These are phyloP conservation scores for Insectozyma bohioensis DNA, from an alignment of 1,139 yeast species.

Conservation along the genomic window DNA sequence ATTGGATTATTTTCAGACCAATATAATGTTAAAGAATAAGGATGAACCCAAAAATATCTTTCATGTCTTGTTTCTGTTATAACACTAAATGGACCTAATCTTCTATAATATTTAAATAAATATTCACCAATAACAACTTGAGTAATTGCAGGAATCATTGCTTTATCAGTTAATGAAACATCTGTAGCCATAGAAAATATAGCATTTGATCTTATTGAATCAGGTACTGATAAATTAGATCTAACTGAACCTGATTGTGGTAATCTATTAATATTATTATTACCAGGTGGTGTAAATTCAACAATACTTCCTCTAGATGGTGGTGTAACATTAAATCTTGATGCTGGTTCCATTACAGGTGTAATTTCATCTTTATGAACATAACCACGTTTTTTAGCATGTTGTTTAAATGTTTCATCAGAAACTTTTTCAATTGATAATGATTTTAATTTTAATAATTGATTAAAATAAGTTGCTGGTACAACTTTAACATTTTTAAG, in stretches of 20 bases:
- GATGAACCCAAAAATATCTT: slow-evolving; percentile 95
- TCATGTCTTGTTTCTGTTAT: slow-evolving; percentile 83
- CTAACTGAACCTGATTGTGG: slow-evolving; percentile 27
- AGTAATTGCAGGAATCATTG: slow-evolving; percentile 84
- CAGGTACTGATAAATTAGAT: slow-evolving; percentile 32
- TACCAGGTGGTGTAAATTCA: background rate
- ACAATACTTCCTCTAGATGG: slow-evolving; percentile 1
- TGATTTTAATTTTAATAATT: slow-evolving; percentile 46
- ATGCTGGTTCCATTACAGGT: slow-evolving; percentile 15
- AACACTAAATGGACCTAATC: slow-evolving; percentile 70
- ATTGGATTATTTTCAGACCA: slow-evolving; percentile 90
- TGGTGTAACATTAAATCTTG: slow-evolving; percentile 4
- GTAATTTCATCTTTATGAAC: slow-evolving; percentile 24
- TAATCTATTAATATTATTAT: slow-evolving; percentile 6
- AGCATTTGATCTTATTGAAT: slow-evolving; percentile 35
- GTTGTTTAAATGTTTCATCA: slow-evolving; percentile 44
- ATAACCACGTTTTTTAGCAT: slow-evolving; percentile 53
- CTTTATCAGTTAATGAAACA: slow-evolving; percentile 67
- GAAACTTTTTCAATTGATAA: slow-evolving; percentile 45
- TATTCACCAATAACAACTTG: slow-evolving; percentile 84
- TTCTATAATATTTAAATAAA: slow-evolving; percentile 80
- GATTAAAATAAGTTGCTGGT: slow-evolving; percentile 63
- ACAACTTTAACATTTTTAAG: slow-evolving; percentile 58
- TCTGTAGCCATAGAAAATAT: slow-evolving; percentile 63
- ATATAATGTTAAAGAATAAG: slow-evolving; percentile 84